A percentile compares a stretch with the other conserved stretches of the same genome.
Evolutionary conservation across 2,329 filamentous ascomycete genomes (phyloP).

Genomic region (Penicillium aurantiogriseum): DNA sequence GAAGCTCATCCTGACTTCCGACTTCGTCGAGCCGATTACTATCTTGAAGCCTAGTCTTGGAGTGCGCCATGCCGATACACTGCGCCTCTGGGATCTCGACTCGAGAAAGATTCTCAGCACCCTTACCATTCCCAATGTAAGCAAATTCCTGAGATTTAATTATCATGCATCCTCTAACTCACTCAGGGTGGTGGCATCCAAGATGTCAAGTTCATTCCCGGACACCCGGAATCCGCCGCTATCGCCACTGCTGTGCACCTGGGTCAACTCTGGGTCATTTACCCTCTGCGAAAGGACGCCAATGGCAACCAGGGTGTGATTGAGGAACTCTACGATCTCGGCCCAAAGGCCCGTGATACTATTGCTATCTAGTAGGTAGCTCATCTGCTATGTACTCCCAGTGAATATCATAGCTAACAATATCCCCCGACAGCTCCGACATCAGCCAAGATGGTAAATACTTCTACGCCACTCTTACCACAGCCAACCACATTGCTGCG

Average conservation of each 20-base stretch:
- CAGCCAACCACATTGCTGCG: constrained; percentile 61
- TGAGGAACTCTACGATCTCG: constrained; percentile 59
- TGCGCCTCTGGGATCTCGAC: constrained; percentile 59
- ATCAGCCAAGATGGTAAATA: constrained; percentile 58
- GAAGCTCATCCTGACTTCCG: constrained; percentile 59
- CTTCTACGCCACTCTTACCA: constrained; percentile 60
- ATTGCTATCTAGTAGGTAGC: constrained; percentile 55
- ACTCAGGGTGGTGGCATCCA: constrained; percentile 57
- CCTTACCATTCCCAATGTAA: constrained; percentile 58
- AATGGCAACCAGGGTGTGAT: constrained; percentile 58
- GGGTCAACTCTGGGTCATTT: constrained; percentile 65
- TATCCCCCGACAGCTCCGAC: constrained; percentile 47
- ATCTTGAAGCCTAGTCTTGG: constrained; percentile 60
- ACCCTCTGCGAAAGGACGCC: constrained; percentile 57
- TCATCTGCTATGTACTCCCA: not conserved
- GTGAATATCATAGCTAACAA: not conserved
- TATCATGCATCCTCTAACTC: not conserved
- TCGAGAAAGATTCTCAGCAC: constrained; percentile 58
- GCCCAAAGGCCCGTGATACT: constrained; percentile 55
- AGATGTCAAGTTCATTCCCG: constrained; percentile 65
- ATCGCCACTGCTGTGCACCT: constrained; percentile 60
- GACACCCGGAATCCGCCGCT: constrained; percentile 57
- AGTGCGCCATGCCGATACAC: constrained; percentile 56
- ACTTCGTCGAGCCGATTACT: constrained; percentile 62
- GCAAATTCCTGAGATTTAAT: constrained; percentile 3